Evolutionary conservation across 345 rosid species (phyloP).

Genomic region (Populus simonii): DNA sequence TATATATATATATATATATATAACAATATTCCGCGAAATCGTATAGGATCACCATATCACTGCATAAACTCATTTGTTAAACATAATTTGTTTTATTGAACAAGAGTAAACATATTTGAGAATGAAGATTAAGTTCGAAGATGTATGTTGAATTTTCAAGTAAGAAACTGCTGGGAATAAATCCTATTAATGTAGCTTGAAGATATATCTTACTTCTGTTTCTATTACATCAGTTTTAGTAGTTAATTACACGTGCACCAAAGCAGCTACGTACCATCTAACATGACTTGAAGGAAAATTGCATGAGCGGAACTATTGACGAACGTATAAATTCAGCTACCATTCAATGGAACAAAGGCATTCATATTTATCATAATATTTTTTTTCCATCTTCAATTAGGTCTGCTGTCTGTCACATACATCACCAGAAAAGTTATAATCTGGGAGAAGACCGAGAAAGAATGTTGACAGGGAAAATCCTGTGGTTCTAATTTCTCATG

Average conservation of each 20-base stretch:
- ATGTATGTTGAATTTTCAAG: not conserved
- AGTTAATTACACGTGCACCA: constrained; percentile 1
- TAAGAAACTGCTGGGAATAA: not conserved
- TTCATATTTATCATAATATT: not conserved
- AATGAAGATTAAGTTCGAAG: not conserved
- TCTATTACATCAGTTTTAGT: not conserved
- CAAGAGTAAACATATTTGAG: not conserved
- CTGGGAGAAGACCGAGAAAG: no score
- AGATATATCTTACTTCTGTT: not conserved
- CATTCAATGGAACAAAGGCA: not conserved
- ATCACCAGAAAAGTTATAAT: no score
- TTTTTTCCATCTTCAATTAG: not conserved
- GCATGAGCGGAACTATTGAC: not conserved
- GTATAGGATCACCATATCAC: not conserved
- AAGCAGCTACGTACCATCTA: not conserved
- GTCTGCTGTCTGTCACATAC: no score
- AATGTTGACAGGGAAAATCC: no score
- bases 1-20: not conserved
- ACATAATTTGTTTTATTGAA: not conserved
- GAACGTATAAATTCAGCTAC: not conserved
- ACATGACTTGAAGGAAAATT: not conserved
- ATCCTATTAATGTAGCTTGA: no score
- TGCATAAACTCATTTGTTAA: not conserved
- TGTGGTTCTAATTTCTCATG: not conserved
- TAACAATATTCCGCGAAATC: no score